Conservation (phyloP, 441 rosid species). For the Isatis lusitanica region DNA sequence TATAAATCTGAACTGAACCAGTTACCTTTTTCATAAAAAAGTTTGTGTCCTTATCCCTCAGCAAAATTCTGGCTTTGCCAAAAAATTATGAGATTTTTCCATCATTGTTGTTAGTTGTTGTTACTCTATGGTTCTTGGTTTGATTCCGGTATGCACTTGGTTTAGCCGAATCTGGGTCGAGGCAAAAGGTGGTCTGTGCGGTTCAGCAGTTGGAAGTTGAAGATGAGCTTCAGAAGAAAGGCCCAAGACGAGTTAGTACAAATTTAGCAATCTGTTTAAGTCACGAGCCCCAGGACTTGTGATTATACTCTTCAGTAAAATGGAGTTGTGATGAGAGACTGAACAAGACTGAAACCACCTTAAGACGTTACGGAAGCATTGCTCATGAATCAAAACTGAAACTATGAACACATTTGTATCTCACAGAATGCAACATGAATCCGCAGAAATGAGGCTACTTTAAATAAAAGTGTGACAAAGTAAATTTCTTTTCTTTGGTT, state of each 20-base stretch:
- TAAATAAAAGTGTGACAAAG: not conserved
- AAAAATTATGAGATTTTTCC: not conserved
- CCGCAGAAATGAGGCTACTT: constrained; percentile 37
- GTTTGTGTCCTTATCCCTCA: not conserved
- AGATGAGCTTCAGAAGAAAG: too few species aligned
- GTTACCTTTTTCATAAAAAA: not conserved
- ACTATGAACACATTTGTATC: constrained; percentile 55
- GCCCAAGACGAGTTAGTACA: too few species aligned
- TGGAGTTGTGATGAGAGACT: too few species aligned
- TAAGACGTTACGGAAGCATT: too few species aligned
- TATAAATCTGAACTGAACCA: not conserved
- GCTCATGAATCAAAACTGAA: not conserved
- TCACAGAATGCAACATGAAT: constrained; percentile 85
- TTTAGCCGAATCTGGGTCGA: not conserved
- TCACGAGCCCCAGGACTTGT: too few species aligned
- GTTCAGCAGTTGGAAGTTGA: too few species aligned
- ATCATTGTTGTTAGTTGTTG: not conserved
- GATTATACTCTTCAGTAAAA: too few species aligned
- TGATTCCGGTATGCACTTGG: not conserved
- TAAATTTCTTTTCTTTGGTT: not conserved
- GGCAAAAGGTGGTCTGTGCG: too few species aligned
- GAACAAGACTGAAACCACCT: not conserved
- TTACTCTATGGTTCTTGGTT: not conserved
- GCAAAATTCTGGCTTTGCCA: not conserved
- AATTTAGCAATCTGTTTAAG: too few species aligned